Base-by-base conservation (phyloP, 1,139 yeast species). In the Citeromyces hawaiiensis region DNA sequence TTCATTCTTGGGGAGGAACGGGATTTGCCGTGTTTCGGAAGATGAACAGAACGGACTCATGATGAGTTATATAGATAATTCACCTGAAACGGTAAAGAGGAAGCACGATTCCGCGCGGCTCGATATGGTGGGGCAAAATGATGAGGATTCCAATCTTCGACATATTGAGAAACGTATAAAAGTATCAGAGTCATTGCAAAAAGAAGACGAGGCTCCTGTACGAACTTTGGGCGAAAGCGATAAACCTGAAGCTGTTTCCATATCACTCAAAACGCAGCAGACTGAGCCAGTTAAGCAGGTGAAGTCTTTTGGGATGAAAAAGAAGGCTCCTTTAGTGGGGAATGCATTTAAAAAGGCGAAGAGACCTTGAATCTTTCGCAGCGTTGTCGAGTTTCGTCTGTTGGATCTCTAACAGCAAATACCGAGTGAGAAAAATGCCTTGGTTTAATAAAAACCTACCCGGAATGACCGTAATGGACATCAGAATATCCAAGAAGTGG, bases 1-100 rank as follows among this genome's bases (percentile, higher is more conserved):
- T n/a, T 70, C 73, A 45, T 62, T 73, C 48, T 58, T 91, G 47
- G 82, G 78, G 1, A 63, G 67, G 18, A 60, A 64, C 21, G 85
- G 87, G 3, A 35, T 42, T 3, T 49, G 55, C 39, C 37, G 30
- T 3, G 53, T 54, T 6, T 47, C 2, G 57, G 69, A n/a, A 5
- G 53, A 59, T 1, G 70, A 61, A 2, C 68, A 65, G 40, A 64
- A 59, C 13, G 7, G 44, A 4, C 50, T 64, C 34, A 55, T 61
- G 40, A 70, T 76, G n/a, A 63, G 77, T 7, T 75, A 68, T 51
- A 63, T 74, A 27, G 80, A 75, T 48, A 66, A 59, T 36, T 67
- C 78, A 1, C 66, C 72, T 2, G 70, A 63, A 36, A 45, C 52
- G 63, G 66, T 34, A 39, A 61, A 16, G 47, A 56, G 48, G 27